Conservation (phyloP, 371 early-diverging fungal genomes). For the Mortierella sp. region DNA sequence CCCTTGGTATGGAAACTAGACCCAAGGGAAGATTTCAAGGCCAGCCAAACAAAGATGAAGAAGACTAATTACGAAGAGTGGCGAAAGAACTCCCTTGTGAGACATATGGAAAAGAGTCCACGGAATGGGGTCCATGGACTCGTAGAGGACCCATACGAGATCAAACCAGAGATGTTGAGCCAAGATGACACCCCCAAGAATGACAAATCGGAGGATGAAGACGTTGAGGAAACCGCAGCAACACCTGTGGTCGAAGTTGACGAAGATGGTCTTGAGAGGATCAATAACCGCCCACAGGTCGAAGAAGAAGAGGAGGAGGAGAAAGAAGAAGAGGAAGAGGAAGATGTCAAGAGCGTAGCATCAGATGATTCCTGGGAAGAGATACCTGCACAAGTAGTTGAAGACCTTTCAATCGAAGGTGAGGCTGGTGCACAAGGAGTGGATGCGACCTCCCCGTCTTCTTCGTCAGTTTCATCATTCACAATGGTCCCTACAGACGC, state of each 20-base stretch:
- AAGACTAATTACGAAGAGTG: conserved; percentile 16
- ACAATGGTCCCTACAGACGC: conserved; percentile 12
- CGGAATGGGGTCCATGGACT: conserved; percentile 29
- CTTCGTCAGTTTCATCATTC: conserved; percentile 32
- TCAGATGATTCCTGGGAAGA: conserved; percentile 56
- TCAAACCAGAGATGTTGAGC: conserved; percentile 25
- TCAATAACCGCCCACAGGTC: neutral
- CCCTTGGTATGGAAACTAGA: conserved; percentile 44
- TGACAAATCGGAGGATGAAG: neutral
- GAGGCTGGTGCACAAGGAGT: conserved; percentile 1
- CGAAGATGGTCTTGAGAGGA: conserved; percentile 9
- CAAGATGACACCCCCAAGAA: conserved; percentile 10
- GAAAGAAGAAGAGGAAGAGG: conserved; percentile 13
- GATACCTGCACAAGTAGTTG: conserved; percentile 22
- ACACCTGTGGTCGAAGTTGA: neutral
- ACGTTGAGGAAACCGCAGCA: neutral
- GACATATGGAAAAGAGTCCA: conserved; percentile 23
- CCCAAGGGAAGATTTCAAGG: conserved; percentile 48
- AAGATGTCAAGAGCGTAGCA: conserved; percentile 13
- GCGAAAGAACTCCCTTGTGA: conserved; percentile 8
- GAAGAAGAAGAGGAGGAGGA: conserved; percentile 11
- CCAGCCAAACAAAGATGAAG: conserved; percentile 42
- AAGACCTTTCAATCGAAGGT: conserved; percentile 11
- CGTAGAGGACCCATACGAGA: neutral
- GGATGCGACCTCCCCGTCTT: conserved; percentile 7